Conservation (phyloP, 495 filamentous ascomycete genomes). For the Jackrogersella multiformis region DNA sequence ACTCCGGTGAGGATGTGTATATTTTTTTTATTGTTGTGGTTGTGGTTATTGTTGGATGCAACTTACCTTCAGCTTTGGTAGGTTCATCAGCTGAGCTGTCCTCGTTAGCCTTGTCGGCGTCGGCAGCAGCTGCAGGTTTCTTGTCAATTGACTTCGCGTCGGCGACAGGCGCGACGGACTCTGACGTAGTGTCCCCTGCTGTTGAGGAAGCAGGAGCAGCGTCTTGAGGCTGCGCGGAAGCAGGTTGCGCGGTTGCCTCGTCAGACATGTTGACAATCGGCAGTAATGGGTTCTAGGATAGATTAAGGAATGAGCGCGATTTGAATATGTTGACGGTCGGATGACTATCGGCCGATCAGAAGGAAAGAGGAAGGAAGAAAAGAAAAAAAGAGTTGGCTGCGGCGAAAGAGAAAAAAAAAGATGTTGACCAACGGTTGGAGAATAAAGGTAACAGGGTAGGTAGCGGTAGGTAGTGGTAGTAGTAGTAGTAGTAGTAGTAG, state of each 20-base stretch:
- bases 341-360: conserved; percentile 10
- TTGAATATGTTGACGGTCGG: conserved; percentile 17
- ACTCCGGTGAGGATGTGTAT: conserved; percentile 12
- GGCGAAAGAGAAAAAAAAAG: conserved; percentile 31
- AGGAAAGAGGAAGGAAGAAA: conserved; percentile 10
- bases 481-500: not conserved
- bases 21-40: not conserved
- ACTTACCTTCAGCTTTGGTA: conserved; percentile 44
- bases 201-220: conserved; percentile 13
- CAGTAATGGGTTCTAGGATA: conserved; percentile 2
- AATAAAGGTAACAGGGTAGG: not conserved
- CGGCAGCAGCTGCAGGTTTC: conserved; percentile 21
- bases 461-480: too few species aligned
- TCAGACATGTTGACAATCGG: conserved; percentile 44
- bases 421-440: conserved; percentile 41
- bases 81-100: conserved; percentile 37
- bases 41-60: not conserved
- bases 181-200: conserved; percentile 18
- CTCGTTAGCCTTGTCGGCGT: conserved; percentile 23
- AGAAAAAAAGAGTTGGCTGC: conserved; percentile 31
- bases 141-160: conserved; percentile 41
- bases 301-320: conserved; percentile 21
- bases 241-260: conserved; percentile 42
- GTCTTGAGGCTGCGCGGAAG: conserved; percentile 38
- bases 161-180: conserved; percentile 40